Conservation (phyloP, 2,329 filamentous ascomycete species). For the Rhinocladiella similis region DNA sequence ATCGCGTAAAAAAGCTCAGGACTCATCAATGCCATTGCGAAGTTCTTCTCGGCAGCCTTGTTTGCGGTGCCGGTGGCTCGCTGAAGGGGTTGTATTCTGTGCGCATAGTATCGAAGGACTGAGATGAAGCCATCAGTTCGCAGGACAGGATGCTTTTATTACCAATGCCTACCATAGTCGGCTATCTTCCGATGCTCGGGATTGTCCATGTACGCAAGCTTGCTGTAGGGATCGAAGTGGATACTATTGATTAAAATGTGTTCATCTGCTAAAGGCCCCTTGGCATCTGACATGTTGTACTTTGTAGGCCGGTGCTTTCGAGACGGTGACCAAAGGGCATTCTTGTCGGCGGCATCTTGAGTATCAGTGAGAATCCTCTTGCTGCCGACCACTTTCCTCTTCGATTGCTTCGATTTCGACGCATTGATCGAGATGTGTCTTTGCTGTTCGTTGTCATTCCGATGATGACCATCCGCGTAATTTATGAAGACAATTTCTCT, state of each 20-base stretch:
- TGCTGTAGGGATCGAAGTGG: neutral
- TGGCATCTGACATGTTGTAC: too few relatives aligned
- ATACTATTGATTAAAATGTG: neutral
- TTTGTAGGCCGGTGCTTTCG: too few relatives aligned
- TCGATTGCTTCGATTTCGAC: slow-evolving; percentile 1
- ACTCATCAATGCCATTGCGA: slow-evolving; percentile 3
- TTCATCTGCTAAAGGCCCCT: too few relatives aligned
- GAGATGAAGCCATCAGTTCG: neutral
- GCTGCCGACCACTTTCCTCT: slow-evolving; percentile 27
- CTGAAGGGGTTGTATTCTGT: slow-evolving; percentile 3
- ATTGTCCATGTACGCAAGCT: neutral
- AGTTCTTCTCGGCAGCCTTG: neutral
- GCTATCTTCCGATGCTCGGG: neutral
- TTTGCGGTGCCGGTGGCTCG: neutral
- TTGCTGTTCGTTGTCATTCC: slow-evolving; percentile 8
- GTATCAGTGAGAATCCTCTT: slow-evolving; percentile 34
- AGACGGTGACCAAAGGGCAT: too few relatives aligned
- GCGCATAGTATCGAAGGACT: slow-evolving; percentile 8
- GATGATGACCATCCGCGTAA: slow-evolving; percentile 9
- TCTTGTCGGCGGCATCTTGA: slow-evolving; percentile 25
- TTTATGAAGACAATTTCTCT: slow-evolving; percentile 5
- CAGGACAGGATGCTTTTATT: neutral
- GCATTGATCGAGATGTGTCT: slow-evolving; percentile 3
- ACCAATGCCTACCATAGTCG: neutral
- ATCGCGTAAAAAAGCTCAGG: slow-evolving; percentile 8